phyloP scores from a whole-genome alignment of 108 stramenopile species.

The Fragilaria radians region DNA sequence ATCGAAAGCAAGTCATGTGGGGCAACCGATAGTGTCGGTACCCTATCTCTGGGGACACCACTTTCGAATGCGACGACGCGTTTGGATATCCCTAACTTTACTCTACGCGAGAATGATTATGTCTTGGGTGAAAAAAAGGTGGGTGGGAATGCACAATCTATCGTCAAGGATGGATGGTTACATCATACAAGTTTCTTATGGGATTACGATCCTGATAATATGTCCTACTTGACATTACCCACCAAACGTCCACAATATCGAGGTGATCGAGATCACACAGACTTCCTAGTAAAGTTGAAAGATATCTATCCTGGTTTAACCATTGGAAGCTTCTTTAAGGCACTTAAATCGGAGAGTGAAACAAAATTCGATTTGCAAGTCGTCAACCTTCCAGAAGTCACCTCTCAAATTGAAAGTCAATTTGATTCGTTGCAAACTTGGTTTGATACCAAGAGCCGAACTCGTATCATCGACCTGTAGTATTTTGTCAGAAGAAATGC shows the following conservation, averaged over 20 bases:
- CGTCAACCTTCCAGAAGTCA: conserved; percentile 29
- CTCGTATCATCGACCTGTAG: conserved; percentile 24
- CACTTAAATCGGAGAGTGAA: conserved; percentile 23
- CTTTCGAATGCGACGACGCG: background rate
- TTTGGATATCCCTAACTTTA: conserved; percentile 23
- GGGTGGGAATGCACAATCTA: conserved; percentile 93
- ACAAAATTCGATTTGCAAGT: conserved; percentile 28
- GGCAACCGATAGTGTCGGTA: conserved; percentile 17
- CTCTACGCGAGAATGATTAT: conserved; percentile 87
- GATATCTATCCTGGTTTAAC: conserved; percentile 34
- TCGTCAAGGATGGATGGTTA: conserved; percentile 76
- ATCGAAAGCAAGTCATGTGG: conserved; percentile 51
- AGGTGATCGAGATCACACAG: conserved; percentile 69
- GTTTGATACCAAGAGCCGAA: conserved; percentile 56
- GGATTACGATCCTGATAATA: conserved; percentile 68
- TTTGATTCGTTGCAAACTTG: conserved; percentile 54
- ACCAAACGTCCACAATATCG: conserved; percentile 87
- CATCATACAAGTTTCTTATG: conserved; percentile 95
- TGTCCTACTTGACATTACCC: conserved; percentile 81
- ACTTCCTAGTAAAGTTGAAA: conserved; percentile 73
- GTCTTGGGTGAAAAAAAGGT: conserved; percentile 81
- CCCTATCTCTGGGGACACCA: background rate
- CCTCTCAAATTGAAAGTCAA: conserved; percentile 34
- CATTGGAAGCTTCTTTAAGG: conserved; percentile 34
- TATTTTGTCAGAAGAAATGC: too few species aligned